phyloP scores from a whole-genome alignment of 768 basidiomycete species.

The Daedaleopsis nitida region DNA sequence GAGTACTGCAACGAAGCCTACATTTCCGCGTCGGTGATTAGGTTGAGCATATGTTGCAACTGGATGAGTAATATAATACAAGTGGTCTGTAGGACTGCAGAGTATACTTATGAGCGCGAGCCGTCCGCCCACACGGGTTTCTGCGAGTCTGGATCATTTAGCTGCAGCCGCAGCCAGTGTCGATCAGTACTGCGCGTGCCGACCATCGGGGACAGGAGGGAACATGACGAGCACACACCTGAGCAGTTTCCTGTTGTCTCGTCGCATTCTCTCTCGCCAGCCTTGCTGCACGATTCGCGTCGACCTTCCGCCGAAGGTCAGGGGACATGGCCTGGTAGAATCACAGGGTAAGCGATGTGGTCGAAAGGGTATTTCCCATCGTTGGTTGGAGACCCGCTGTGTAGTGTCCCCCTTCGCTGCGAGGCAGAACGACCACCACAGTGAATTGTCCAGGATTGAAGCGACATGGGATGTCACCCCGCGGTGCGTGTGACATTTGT shows the following conservation, averaged over 20 bases:
- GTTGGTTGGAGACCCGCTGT: background rate
- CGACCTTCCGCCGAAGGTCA: conserved; percentile 38
- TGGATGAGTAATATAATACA: conserved; percentile 6
- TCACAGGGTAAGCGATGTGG: background rate
- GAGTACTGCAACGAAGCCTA: background rate
- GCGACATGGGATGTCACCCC: background rate
- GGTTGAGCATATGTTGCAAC: conserved; percentile 1
- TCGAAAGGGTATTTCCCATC: background rate
- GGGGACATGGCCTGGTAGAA: conserved; percentile 36
- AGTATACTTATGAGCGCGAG: conserved; percentile 11
- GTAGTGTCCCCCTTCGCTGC: no score
- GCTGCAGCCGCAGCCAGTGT: conserved; percentile 15
- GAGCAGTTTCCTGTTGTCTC: conserved; percentile 30
- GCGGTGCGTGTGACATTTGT: background rate
- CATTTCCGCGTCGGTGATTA: background rate
- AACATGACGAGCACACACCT: conserved; percentile 24
- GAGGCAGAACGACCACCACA: no score
- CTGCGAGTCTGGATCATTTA: conserved; percentile 36
- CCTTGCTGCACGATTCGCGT: conserved; percentile 38
- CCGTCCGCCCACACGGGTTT: conserved; percentile 40
- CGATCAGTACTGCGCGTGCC: conserved; percentile 5
- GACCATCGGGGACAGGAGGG: background rate
- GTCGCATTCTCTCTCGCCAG: conserved; percentile 35
- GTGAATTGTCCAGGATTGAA: no score
- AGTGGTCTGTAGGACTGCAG: no score